Conservation (phyloP, 2,329 filamentous ascomycete species). For the Aspergillus eucalypticola region DNA sequence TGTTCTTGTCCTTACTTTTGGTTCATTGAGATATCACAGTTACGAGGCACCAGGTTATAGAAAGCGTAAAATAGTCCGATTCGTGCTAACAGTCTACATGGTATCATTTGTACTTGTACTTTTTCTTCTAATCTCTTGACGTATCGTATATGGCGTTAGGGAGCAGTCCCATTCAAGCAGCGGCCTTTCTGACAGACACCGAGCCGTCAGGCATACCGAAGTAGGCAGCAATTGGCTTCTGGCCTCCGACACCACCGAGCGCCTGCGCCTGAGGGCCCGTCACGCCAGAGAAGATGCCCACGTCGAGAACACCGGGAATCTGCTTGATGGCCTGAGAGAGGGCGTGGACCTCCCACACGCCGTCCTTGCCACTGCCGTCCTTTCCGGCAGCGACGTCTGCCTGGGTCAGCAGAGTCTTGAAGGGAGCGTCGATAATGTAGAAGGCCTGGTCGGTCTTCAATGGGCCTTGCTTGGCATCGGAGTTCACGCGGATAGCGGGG, state of each 20-base stretch:
- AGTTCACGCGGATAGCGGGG: slow-evolving; percentile 70
- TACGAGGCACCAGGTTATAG: slow-evolving; percentile 10
- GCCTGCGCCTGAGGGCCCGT: slow-evolving; percentile 71
- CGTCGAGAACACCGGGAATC: slow-evolving; percentile 85
- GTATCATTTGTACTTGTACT: slow-evolving; percentile 20
- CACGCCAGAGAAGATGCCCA: slow-evolving; percentile 82
- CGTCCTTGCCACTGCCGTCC: slow-evolving; percentile 60
- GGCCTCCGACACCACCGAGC: slow-evolving; percentile 66
- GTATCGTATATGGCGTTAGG: slow-evolving; percentile 1
- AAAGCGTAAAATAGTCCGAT: slow-evolving; percentile 9
- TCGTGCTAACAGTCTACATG: slow-evolving; percentile 19
- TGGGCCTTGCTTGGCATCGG: slow-evolving; percentile 76
- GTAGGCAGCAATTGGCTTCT: slow-evolving; percentile 91
- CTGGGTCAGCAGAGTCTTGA: slow-evolving; percentile 68
- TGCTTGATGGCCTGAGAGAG: slow-evolving; percentile 74
- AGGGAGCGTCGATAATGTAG: slow-evolving; percentile 90
- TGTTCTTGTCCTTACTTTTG: slow-evolving; percentile 1
- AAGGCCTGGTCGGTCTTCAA: slow-evolving; percentile 83
- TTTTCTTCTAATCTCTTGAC: slow-evolving; percentile 4
- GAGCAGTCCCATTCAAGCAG: slow-evolving; percentile 12
- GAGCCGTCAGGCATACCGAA: slow-evolving; percentile 84
- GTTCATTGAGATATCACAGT: not conserved
- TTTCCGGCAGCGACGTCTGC: slow-evolving; percentile 53
- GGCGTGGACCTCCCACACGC: slow-evolving; percentile 76
- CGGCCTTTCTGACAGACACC: slow-evolving; percentile 58